phyloP scores from a whole-genome alignment of 1,284 basidiomycete species.

The Puccinia hordei region DNA sequence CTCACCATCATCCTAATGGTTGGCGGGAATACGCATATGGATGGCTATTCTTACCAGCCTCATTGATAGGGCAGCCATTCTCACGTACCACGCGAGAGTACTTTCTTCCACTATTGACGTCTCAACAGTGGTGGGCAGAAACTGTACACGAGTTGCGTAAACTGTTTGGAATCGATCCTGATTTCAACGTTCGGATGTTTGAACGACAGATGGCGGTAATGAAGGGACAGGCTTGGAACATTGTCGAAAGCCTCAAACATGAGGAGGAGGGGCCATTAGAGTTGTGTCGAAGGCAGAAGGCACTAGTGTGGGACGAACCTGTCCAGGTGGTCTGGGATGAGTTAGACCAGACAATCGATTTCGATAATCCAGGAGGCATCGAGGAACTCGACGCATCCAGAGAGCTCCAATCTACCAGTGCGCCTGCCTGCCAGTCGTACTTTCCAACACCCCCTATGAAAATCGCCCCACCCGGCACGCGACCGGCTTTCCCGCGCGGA shows the following conservation, averaged over 20 bases:
- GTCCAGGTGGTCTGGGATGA: slow-evolving; percentile 65
- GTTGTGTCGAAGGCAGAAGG: slow-evolving; percentile 73
- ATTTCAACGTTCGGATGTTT: slow-evolving; percentile 62
- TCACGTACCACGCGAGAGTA: slow-evolving; percentile 77
- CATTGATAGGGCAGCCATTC: slow-evolving; percentile 79
- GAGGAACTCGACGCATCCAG: background rate
- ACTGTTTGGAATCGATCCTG: slow-evolving; percentile 76
- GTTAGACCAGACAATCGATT: slow-evolving; percentile 7
- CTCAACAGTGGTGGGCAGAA: slow-evolving; percentile 85
- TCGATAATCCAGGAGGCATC: background rate
- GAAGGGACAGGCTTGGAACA: slow-evolving; percentile 88
- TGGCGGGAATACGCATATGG: slow-evolving; percentile 89
- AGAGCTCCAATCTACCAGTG: background rate
- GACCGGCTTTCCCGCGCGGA: slow-evolving; percentile 9
- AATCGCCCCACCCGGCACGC: background rate
- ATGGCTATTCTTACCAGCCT: slow-evolving; percentile 84
- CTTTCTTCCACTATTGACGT: slow-evolving; percentile 77
- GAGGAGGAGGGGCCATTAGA: slow-evolving; percentile 79
- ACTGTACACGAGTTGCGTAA: slow-evolving; percentile 75
- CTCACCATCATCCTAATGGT: slow-evolving; percentile 70
- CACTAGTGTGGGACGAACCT: slow-evolving; percentile 80
- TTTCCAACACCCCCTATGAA: slow-evolving; percentile 18
- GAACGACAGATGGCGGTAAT: slow-evolving; percentile 83
- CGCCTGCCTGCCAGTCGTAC: slow-evolving; percentile 10
- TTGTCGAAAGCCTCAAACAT: slow-evolving; percentile 77